Evolutionary conservation across 352 stramenopile species (phyloP), one percentile per base, ranked within the genome.

Genomic region (Blastocystis sp.): DNA sequence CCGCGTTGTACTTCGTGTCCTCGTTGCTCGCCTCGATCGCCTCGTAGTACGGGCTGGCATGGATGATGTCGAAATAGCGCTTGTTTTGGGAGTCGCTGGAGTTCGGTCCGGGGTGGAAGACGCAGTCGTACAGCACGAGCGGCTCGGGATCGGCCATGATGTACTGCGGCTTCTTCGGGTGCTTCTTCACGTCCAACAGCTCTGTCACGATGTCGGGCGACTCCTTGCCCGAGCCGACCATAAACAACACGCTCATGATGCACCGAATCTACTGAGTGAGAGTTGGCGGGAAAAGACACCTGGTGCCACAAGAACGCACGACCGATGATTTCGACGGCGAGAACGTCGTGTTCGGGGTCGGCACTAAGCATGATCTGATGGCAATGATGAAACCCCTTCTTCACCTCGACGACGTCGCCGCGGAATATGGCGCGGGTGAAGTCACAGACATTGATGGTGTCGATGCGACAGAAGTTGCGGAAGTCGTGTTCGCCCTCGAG

Each of bases 401-500:
- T 26, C 3, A 89, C 45, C 2, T 62, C 24, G 3, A 89, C 33
- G 26, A 89, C 67, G n/a, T 89, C 63, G 26, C 63, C 79, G 13
- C 29, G 41, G 55, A 89, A 80, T 3, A 89, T 79, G 2, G 79
- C 79, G 9, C 79, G 62, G 33, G 67, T 89, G 61, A 89, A 89
- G 39, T 89, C 63, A 39, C 67, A 80, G 4, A 89, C 79, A 31
- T 89, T 89, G 3, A 89, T 65, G 2, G 67, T 65, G 60, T 89
- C 79, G 55, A 89, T 89, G 13, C 67, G 63, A 45, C 79, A 89
- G 67, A 89, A 77, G 41, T 89, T 89, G 31, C 79, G 63, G 51
- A 89, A 89, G 50, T 89, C 79, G 60, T 89, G 79, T 65, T 89
- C 79, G 41, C 79, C 79, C 26, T 80, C 67, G 4, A 89, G 31